A percentile compares a stretch with the other conserved stretches of the same genome.
These are phyloP conservation scores for Ustilago curta DNA, from an alignment of 1,284 basidiomycete genomes.

Conservation along the genomic window DNA sequence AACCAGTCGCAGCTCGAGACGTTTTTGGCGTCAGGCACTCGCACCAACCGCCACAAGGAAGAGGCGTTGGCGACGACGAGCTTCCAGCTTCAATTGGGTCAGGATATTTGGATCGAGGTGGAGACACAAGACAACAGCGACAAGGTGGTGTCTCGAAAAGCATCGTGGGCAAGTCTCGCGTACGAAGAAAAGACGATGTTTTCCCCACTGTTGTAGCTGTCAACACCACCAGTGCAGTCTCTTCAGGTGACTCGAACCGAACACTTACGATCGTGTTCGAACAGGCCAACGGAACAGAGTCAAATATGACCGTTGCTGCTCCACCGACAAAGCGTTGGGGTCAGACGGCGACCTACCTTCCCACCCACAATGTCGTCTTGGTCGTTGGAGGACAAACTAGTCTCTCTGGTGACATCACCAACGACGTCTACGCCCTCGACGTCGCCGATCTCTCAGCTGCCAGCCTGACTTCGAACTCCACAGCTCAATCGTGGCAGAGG, in stretches of 20 bases:
- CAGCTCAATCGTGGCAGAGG: slow-evolving; percentile 16
- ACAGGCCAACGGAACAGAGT: slow-evolving; percentile 14
- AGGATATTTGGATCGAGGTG: slow-evolving; percentile 41
- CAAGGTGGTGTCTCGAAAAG: slow-evolving; percentile 7
- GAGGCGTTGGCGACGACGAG: slow-evolving; percentile 1
- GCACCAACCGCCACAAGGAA: neutral
- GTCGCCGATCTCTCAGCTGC: slow-evolving; percentile 31
- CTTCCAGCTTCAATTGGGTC: slow-evolving; percentile 18
- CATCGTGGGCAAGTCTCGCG: slow-evolving; percentile 14
- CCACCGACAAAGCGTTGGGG: slow-evolving; percentile 35
- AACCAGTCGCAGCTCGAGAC: slow-evolving; percentile 17
- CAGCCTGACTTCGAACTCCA: slow-evolving; percentile 24
- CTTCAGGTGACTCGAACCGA: neutral
- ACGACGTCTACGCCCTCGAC: slow-evolving; percentile 58
- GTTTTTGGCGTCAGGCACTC: slow-evolving; percentile 20
- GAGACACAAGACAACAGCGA: slow-evolving; percentile 13
- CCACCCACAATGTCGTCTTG: slow-evolving; percentile 46
- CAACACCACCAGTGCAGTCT: slow-evolving; percentile 6
- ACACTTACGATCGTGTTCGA: slow-evolving; percentile 42
- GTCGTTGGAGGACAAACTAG: slow-evolving; percentile 65
- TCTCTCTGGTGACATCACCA: slow-evolving; percentile 41
- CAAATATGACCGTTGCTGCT: slow-evolving; percentile 15
- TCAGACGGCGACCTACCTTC: slow-evolving; percentile 39
- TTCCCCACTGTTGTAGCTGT: slow-evolving; percentile 41
- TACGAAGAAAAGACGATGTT: slow-evolving; percentile 25